These are phyloP conservation scores for Colletotrichum abscissum DNA, from an alignment of 2,329 filamentous ascomycete genomes.

Conservation along the genomic window DNA sequence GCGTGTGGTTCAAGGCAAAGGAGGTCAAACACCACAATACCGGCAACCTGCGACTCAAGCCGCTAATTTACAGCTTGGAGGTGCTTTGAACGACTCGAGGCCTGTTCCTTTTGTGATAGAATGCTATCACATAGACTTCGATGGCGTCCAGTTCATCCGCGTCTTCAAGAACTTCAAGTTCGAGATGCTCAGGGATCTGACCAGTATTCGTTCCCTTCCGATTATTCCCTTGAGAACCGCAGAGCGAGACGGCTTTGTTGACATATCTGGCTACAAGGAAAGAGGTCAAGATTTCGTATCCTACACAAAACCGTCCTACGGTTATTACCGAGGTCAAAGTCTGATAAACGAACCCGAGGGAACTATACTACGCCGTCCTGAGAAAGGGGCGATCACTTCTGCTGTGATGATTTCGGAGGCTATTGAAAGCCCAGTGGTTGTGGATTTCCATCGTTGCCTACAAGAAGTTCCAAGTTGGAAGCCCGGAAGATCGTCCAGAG, in stretches of 20 bases:
- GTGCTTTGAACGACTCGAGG: background rate
- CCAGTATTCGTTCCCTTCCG: background rate
- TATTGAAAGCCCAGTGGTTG: slow-evolving; percentile 4
- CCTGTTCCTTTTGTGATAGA: background rate
- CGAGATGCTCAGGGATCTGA: background rate
- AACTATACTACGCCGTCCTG: background rate
- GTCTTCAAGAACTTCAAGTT: background rate
- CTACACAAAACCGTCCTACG: background rate
- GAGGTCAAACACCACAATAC: background rate
- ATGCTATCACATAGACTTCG: slow-evolving; percentile 9
- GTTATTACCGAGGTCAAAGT: background rate
- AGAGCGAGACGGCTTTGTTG: background rate
- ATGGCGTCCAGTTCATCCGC: background rate
- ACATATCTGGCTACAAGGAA: fast-evolving
- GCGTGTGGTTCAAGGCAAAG: background rate
- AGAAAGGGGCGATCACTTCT: background rate
- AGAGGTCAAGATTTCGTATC: background rate
- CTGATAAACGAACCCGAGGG: background rate
- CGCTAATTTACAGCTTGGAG: background rate
- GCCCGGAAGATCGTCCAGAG: background rate
- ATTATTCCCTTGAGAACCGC: background rate
- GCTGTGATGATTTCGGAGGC: background rate
- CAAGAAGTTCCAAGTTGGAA: background rate
- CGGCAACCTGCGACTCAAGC: too few relatives aligned
- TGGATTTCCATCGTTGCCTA: slow-evolving; percentile 1